Evolutionary conservation across 2,329 filamentous ascomycete species (phyloP).

Genomic region (Aotearoamyces nothofagi): DNA sequence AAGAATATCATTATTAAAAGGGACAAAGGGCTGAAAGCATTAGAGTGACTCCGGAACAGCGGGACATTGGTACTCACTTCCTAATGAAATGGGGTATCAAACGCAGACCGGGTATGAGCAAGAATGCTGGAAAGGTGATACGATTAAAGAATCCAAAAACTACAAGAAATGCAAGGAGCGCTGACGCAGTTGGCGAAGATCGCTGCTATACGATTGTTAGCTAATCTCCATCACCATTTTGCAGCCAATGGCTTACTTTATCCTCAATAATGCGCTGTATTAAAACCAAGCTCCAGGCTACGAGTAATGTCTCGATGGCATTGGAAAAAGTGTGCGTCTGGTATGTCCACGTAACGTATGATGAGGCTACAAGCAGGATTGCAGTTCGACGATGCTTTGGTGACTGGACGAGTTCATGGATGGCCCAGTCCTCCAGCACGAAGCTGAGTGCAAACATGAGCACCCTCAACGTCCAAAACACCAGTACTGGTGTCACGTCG

Average conservation of each 20-base stretch:
- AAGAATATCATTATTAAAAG: constrained; percentile 49
- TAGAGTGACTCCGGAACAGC: constrained; percentile 4
- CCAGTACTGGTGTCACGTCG: constrained; percentile 65
- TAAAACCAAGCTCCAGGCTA: constrained; percentile 85
- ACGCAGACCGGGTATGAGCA: constrained; percentile 69
- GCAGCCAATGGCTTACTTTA: constrained; percentile 39
- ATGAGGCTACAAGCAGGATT: constrained; percentile 77
- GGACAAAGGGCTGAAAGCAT: constrained; percentile 33
- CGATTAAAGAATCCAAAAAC: constrained; percentile 90
- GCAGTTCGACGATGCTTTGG: constrained; percentile 56
- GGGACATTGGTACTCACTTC: constrained; percentile 39
- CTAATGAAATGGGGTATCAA: constrained; percentile 74
- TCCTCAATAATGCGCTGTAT: constrained; percentile 73
- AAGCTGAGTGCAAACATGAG: constrained; percentile 95
- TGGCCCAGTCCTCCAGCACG: constrained; percentile 93
- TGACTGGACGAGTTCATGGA: constrained; percentile 76
- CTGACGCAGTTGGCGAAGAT: constrained; percentile 61
- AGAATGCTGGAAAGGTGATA: constrained; percentile 90
- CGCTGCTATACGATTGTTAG: constrained; percentile 46
- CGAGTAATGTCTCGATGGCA: constrained; percentile 83
- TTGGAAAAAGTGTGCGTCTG: constrained; percentile 98
- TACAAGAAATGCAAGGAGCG: constrained; percentile 63
- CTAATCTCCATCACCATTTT: too few relatives aligned
- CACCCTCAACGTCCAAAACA: constrained; percentile 79
- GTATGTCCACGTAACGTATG: constrained; percentile 97